Conservation (phyloP, 306 rosid species). For the Cucurbita moschata region DNA sequence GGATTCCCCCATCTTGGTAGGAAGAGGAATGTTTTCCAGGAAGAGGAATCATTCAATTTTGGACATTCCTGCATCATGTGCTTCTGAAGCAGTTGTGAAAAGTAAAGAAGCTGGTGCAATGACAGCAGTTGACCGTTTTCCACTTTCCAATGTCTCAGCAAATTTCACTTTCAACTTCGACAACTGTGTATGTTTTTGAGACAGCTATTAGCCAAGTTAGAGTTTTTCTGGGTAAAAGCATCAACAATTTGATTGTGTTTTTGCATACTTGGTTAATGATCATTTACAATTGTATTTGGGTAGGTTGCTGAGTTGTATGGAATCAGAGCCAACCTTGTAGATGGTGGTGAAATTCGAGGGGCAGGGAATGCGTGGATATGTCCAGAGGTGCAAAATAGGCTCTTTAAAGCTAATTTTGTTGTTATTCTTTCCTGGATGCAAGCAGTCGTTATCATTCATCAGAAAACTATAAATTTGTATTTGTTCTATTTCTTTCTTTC, state of each 20-base stretch:
- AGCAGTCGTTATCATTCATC: not conserved
- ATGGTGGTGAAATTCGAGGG: conserved; percentile 98
- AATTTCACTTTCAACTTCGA: conserved; percentile 89
- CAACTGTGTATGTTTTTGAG: conserved; percentile 59
- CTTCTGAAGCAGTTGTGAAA: conserved; percentile 63
- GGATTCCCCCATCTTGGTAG: conserved; percentile 78
- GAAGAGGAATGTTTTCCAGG: conserved; percentile 93
- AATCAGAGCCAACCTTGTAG: conserved; percentile 79
- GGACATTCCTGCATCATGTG: conserved; percentile 50
- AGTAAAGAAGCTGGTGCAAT: conserved; percentile 87
- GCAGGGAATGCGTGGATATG: conserved; percentile 98
- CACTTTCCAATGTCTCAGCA: conserved; percentile 78
- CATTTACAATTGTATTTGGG: not conserved
- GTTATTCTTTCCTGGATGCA: not conserved
- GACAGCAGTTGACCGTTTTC: conserved; percentile 83
- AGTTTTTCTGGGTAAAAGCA: not conserved
- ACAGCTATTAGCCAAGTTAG: not conserved
- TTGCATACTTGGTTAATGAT: not conserved
- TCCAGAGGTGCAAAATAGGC: conserved; percentile 57
- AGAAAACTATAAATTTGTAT: not conserved
- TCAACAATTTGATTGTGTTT: not conserved
- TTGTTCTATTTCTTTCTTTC: not conserved
- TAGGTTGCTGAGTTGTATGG: conserved; percentile 97
- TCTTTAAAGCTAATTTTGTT: not conserved
- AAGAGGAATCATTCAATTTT: conserved; percentile 34